These are phyloP conservation scores for Quercus phellos DNA, from an alignment of 331 rosid genomes.

Conservation along the genomic window DNA sequence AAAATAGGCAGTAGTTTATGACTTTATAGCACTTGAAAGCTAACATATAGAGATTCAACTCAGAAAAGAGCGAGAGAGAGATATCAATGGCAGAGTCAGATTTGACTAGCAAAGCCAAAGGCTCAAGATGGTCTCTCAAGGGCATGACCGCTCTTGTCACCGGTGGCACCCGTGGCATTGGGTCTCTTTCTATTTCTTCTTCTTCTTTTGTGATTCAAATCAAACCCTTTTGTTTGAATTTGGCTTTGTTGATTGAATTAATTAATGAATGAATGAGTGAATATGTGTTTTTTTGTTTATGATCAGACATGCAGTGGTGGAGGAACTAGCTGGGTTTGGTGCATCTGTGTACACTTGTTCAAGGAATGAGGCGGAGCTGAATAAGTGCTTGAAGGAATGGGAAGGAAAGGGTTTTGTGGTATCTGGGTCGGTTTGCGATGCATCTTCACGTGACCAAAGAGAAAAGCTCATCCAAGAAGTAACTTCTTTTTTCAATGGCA, in stretches of 20 bases:
- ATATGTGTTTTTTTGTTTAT: background rate
- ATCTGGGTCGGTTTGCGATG: conserved; percentile 69
- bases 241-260: too few relatives aligned
- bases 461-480: conserved; percentile 49
- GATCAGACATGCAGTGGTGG: conserved; percentile 65
- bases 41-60: too few relatives aligned
- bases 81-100: conserved; percentile 42
- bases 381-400: conserved; percentile 59
- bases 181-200: conserved; percentile 19
- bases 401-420: conserved; percentile 50
- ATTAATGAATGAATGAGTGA: too few relatives aligned
- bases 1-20: too few relatives aligned
- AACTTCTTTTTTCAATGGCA: conserved; percentile 44
- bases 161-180: conserved; percentile 89
- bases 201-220: too few relatives aligned
- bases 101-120: conserved; percentile 19
- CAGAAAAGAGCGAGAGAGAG: background rate
- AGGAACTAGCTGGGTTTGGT: conserved; percentile 74
- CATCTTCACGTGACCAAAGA: conserved; percentile 42
- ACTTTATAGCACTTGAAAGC: too few relatives aligned
- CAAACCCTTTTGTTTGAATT: background rate
- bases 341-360: conserved; percentile 78
- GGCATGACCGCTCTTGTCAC: conserved; percentile 80
- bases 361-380: conserved; percentile 59
- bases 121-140: conserved; percentile 65